Evolutionary conservation across 768 basidiomycete species (phyloP), one percentile per base, ranked within the genome.

Genomic region (Cytidiella melzeri): DNA sequence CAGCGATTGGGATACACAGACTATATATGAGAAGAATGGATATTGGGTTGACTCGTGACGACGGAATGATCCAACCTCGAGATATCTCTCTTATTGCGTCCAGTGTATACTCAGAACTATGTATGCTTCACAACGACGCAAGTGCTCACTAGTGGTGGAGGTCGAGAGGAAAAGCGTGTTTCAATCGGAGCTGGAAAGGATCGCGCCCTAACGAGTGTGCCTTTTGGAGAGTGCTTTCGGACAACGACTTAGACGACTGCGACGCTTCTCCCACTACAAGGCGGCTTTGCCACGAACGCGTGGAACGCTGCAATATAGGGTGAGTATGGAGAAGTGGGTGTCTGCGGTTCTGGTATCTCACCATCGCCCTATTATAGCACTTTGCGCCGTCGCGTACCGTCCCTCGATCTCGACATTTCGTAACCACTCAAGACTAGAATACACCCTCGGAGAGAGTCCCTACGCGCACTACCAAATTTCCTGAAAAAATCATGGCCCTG

Each of bases 161-260:
- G 53, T 47, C 41, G 41, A 48, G 36, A 41, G 40, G 40, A 11
- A 45, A 47, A 48, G 34, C 23, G 7, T n/a, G 30, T 51, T 46
- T 47, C 30, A 28, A 27, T 45, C 54, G 54, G 54, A 55, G 54
- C 47, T 49, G 46, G 46, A 55, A 51, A n/a, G 21, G 18, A 39
- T 37, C 48, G n/a, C 19, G 34, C 34, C 30, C 43, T 34, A 23
- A 42, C 38, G 41, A 41, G 19, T 23, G 47, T 47, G 47, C 47
- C 45, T 53, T 53, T 53, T 48, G 47, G 52, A 21, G 37, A 41
- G 30, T 41, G 43, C 42, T 40, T 42, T 39, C 52, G 47, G 43
- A 53, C 52, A 19, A 53, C 47, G 52, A 42, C 47, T 24, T 48
- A 5, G 37, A 47, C 54, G 21, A 47, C 50, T 27, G 26, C 48